These are phyloP conservation scores for Ustilago tritici DNA, from an alignment of 1,284 basidiomycete species.

Conservation along the genomic window DNA sequence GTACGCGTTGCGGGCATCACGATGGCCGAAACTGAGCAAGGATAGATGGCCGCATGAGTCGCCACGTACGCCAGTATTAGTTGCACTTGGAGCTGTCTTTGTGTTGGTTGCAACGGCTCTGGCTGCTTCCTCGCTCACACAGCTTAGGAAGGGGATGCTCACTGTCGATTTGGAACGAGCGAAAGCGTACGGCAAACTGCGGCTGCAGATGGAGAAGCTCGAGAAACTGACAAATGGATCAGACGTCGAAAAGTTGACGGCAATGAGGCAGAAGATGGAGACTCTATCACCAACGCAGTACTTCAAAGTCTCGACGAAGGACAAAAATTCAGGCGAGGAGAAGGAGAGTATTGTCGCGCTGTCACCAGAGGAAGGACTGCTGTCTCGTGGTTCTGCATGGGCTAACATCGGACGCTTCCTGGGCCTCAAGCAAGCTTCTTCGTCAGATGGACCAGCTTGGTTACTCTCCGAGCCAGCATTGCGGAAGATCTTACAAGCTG, in stretches of 20 bases:
- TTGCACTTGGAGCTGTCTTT: conserved; percentile 18
- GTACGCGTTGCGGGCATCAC: conserved; percentile 3
- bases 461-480: conserved; percentile 16
- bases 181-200: conserved; percentile 17
- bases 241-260: neutral
- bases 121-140: conserved; percentile 13
- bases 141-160: conserved; percentile 11
- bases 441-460: conserved; percentile 4
- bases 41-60: conserved; percentile 14
- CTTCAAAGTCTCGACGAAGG: conserved; percentile 18
- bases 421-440: neutral
- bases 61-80: conserved; percentile 7
- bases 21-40: neutral
- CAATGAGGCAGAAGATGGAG: conserved; percentile 16
- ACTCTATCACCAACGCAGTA: conserved; percentile 16
- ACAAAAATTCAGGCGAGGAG: neutral
- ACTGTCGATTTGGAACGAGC: conserved; percentile 39
- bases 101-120: conserved; percentile 26
- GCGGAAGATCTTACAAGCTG: conserved; percentile 15
- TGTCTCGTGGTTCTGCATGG: conserved; percentile 19
- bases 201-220: neutral
- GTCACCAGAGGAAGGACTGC: conserved; percentile 16
- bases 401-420: conserved; percentile 17
- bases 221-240: neutral
- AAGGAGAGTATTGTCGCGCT: conserved; percentile 10